These are phyloP conservation scores for Mitragyna speciosa DNA, from an alignment of 257 asterid species.

Conservation along the genomic window DNA sequence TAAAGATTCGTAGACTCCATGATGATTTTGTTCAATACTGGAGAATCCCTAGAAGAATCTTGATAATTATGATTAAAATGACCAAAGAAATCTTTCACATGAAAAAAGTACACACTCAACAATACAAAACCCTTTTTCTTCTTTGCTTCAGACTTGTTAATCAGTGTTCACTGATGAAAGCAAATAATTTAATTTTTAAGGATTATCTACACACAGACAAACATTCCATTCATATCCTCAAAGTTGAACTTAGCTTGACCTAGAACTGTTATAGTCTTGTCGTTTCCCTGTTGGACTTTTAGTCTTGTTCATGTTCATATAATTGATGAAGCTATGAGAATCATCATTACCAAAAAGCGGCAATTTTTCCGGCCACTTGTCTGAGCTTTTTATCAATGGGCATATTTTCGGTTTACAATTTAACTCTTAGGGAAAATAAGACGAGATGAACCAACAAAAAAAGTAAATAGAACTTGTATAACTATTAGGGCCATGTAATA, in stretches of 20 bases:
- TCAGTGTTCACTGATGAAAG: not conserved
- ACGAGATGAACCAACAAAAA: not conserved
- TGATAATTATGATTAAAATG: not conserved
- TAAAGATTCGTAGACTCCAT: slow-evolving; percentile 38
- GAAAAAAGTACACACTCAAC: not conserved
- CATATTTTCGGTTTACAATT: not conserved
- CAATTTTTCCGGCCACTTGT: slow-evolving; percentile 13
- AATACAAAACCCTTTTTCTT: slow-evolving; percentile 6
- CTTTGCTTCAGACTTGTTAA: slow-evolving; percentile 1
- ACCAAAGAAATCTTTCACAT: slow-evolving; percentile 1
- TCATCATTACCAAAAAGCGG: slow-evolving; percentile 6
- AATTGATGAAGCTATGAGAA: slow-evolving; percentile 1
- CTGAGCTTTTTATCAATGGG: slow-evolving; percentile 4
- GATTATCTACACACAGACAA: too few species aligned
- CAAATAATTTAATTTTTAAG: too few species aligned
- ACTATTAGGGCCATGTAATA: too few species aligned
- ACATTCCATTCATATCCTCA: not conserved
- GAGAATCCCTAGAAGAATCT: slow-evolving; percentile 13
- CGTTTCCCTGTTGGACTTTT: not conserved
- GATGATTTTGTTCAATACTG: slow-evolving; percentile 6
- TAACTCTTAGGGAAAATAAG: not conserved
- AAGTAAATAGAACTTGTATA: too few species aligned
- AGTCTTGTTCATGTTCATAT: not conserved
- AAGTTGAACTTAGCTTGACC: not conserved
- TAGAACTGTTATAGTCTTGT: slow-evolving; percentile 2